Base-by-base conservation (phyloP, 73 alveolate genomes). In the Stentor roeselii region DNA sequence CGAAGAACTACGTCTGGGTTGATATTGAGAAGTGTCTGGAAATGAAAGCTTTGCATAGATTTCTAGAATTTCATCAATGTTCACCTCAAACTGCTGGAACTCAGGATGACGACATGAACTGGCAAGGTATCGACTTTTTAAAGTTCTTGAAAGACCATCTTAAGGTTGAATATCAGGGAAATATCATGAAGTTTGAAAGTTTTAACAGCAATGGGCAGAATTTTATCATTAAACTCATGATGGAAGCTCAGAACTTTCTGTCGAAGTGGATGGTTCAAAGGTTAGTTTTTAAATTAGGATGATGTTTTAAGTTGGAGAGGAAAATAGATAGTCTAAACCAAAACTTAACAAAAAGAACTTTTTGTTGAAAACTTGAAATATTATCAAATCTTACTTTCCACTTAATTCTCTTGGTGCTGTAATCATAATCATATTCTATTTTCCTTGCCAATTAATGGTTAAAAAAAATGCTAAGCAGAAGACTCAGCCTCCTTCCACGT, bases 1-100 rank as follows among this genome's bases (percentile, higher is more conserved):
- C 97, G 15, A 80, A 61, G 78, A 91, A 96, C 1, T 90, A 88
- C 78, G 86, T 87, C 74, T 94, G 87, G 87, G 96, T 94, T 50
- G 85, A 84, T 15, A 86, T 93, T 41, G 84, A 88, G 30, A 85
- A 92, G 41, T 76, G 36, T 39, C 58, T 84, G 2, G 60, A 87
- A 84, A 86, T 83, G 1, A 59, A 75, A 39, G 75, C 59, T 2
- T n/a, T n/a, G n/a, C 83, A 67, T 78, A 67, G 34, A 15, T 67
- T 67, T 67, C 21, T 67, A 30, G 41, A 34, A 21, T 40, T 67
- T 67, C 0, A 21, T 21, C 2, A 32, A 21, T 67, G 80, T 2
- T 67, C 2, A 15, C 2, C 37, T 67, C 1, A 1, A 67, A 67
- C 80, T 0, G 21, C 27, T 1, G 27, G 11, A 0, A 36, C 37